These are phyloP conservation scores for Debaryomyces subglobosus DNA, from an alignment of 1,139 yeast genomes.

Conservation along the genomic window DNA sequence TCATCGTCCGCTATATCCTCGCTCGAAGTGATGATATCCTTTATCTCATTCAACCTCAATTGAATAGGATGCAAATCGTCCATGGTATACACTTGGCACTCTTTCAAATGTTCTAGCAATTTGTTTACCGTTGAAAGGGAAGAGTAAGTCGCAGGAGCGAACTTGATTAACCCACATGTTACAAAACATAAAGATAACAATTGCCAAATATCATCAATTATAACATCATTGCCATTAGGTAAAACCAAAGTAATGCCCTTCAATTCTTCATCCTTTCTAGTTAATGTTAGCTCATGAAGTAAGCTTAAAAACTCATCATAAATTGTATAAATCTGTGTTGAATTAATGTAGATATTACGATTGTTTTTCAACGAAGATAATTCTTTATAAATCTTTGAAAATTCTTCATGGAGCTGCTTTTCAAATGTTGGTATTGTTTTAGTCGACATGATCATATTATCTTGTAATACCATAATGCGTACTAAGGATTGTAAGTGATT, in stretches of 20 bases:
- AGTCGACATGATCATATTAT: conserved; percentile 9
- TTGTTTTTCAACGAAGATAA: conserved; percentile 65
- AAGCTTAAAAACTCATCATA: conserved; percentile 56
- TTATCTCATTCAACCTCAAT: conserved; percentile 68
- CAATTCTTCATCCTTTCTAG: conserved; percentile 53
- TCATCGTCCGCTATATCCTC: conserved; percentile 36
- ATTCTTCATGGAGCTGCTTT: conserved; percentile 48
- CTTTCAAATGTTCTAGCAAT: conserved; percentile 77
- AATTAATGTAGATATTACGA: conserved; percentile 62
- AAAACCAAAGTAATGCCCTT: conserved; percentile 42
- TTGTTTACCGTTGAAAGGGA: conserved; percentile 83
- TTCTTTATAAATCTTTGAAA: conserved; percentile 50
- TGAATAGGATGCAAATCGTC: conserved; percentile 81
- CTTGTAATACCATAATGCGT: not conserved
- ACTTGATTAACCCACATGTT: conserved; percentile 85
- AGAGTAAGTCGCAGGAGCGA: conserved; percentile 93
- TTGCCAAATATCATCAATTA: conserved; percentile 90
- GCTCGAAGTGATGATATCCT: conserved; percentile 55
- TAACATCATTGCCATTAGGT: conserved; percentile 59
- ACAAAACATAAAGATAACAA: conserved; percentile 80
- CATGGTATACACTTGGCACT: conserved; percentile 77
- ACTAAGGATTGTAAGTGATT: not conserved
- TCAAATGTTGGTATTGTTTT: conserved; percentile 53
- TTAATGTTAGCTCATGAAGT: conserved; percentile 52
- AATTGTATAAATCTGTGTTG: conserved; percentile 60